Percentiles rank a stretch among this genome's conserved stretches.
Conservation (phyloP, 192 early-diverging fungal genomes). For the Coemansia sp. region DNA sequence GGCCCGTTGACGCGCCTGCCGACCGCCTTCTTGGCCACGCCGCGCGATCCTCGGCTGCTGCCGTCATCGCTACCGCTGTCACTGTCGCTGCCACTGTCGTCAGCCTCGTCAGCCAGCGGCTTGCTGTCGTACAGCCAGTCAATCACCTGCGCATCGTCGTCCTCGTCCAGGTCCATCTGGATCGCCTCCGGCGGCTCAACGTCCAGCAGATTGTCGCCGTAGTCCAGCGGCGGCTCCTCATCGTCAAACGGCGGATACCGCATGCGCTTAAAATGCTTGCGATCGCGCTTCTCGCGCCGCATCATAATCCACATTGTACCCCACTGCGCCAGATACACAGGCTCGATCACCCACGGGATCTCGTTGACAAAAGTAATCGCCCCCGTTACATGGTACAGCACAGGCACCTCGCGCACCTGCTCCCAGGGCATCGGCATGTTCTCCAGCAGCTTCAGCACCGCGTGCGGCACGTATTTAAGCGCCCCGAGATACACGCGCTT, state of each 20-base stretch:
- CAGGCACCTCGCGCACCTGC: conserved; percentile 93
- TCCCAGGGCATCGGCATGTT: conserved; percentile 99
- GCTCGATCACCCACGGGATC: conserved; percentile 95
- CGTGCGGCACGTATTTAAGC: conserved; percentile 97
- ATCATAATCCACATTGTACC: conserved; percentile 99
- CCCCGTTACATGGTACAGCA: conserved; percentile 97
- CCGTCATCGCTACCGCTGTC: not conserved
- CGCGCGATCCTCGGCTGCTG: conserved; percentile 26
- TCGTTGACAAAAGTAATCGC: conserved; percentile 99
- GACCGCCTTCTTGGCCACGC: conserved; percentile 40
- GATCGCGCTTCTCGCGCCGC: conserved; percentile 96
- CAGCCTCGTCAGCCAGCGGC: conserved; percentile 64
- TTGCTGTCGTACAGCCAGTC: conserved; percentile 99
- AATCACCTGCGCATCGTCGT: conserved; percentile 86
- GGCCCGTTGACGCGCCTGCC: conserved; percentile 73
- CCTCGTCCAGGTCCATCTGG: conserved; percentile 97
- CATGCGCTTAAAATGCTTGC: conserved; percentile 99
- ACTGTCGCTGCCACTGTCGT: conserved; percentile 12
- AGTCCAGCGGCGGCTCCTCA: conserved; percentile 98
- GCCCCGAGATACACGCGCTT: conserved; percentile 98
- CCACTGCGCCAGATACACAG: conserved; percentile 98
- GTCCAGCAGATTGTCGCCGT: conserved; percentile 97
- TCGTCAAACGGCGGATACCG: conserved; percentile 98
- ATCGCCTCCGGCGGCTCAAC: conserved; percentile 98
- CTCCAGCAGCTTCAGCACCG: conserved; percentile 95